phyloP scores from a whole-genome alignment of 257 asterid genomes.

The Solanum virginianum region DNA sequence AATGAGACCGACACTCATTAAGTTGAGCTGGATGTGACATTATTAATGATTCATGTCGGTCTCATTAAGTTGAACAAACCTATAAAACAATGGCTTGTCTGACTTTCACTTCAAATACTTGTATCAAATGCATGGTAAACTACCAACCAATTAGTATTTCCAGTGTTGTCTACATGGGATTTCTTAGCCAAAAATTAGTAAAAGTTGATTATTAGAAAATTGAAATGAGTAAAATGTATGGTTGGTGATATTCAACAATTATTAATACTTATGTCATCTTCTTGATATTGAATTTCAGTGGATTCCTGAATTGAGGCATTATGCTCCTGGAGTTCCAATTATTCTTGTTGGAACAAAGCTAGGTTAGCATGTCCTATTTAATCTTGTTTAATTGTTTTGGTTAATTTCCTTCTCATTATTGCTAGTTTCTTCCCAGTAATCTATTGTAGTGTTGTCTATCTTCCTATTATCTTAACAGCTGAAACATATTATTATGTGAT shows the following conservation, averaged over 20 bases:
- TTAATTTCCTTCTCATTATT: not conserved
- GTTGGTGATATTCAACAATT: not conserved
- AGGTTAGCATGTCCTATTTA: conserved; percentile 38
- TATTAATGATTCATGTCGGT: not conserved
- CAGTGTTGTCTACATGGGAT: not conserved
- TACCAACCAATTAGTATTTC: not conserved
- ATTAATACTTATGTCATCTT: not conserved
- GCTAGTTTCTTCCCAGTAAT: not conserved
- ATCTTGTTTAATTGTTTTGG: not conserved
- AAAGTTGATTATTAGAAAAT: not conserved
- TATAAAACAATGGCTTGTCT: not conserved
- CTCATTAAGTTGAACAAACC: not conserved
- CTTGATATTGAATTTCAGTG: conserved; percentile 44
- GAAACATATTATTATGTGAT: not conserved
- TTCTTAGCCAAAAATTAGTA: not conserved
- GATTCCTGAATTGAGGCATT: conserved; percentile 92
- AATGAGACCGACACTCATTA: not conserved
- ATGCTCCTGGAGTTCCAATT: conserved; percentile 84
- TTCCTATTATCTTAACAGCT: not conserved
- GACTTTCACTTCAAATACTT: not conserved
- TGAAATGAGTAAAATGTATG: not conserved
- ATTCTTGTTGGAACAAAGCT: conserved; percentile 94
- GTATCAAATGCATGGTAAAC: not conserved
- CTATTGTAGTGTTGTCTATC: not conserved
- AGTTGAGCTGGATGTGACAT: not conserved